These are phyloP conservation scores for Persicaria maculosa DNA, from an alignment of 148 eudicot species.

Conservation along the genomic window DNA sequence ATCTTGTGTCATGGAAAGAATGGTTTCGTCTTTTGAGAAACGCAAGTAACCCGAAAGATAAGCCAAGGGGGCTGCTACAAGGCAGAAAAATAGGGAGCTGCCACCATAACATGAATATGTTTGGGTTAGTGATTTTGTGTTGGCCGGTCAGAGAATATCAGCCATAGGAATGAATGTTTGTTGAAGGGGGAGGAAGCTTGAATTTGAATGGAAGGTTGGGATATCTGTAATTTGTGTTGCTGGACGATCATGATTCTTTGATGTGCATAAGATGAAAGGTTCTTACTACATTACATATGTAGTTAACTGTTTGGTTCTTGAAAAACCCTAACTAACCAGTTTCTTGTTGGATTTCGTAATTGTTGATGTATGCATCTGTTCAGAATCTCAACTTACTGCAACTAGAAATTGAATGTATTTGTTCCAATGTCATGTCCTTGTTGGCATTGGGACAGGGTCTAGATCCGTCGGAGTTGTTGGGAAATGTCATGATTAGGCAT, in stretches of 20 bases:
- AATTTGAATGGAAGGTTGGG: background rate
- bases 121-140: background rate
- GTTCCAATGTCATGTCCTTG: background rate
- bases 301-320: conserved; percentile 7
- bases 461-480: no score
- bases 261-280: conserved; percentile 8
- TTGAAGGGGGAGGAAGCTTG: background rate
- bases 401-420: background rate
- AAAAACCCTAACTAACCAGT: background rate
- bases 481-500: no score
- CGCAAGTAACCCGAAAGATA: background rate
- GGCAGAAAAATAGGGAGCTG: conserved; percentile 6
- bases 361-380: background rate
- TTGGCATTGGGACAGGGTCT: background rate
- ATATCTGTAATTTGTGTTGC: conserved; percentile 5
- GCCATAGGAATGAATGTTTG: conserved; percentile 1
- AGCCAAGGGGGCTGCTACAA: background rate
- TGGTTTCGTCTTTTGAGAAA: background rate
- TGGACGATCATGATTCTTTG: conserved; percentile 11
- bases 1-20: background rate
- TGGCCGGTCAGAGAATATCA: background rate
- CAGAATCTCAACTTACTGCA: background rate
- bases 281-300: background rate
- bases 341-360: background rate
- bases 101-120: background rate